phyloP scores from a whole-genome alignment of 495 filamentous ascomycete genomes.

The Penicillium lividum region DNA sequence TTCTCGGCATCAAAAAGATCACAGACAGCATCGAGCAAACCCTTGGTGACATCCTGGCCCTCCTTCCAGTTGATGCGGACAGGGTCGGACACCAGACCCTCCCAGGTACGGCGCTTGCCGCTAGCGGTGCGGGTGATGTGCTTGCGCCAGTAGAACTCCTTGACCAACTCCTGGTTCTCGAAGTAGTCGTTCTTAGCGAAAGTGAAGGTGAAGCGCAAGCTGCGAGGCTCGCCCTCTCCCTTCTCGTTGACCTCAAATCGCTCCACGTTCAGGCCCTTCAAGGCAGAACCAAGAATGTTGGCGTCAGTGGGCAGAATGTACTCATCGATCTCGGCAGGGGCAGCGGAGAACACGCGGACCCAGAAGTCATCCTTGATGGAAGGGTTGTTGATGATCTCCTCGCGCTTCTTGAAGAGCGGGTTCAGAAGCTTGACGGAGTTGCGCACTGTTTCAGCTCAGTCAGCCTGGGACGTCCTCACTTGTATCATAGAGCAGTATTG shows the following conservation, averaged over 20 bases:
- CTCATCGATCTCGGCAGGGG: conserved; percentile 79
- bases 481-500: background rate
- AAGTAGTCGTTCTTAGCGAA: conserved; percentile 72
- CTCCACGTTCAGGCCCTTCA: conserved; percentile 65
- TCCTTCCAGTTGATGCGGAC: conserved; percentile 87
- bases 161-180: conserved; percentile 71
- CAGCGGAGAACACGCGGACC: conserved; percentile 81
- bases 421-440: conserved; percentile 36
- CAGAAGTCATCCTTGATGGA: conserved; percentile 70
- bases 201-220: conserved; percentile 46
- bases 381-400: conserved; percentile 65
- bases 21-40: conserved; percentile 70
- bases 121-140: conserved; percentile 33
- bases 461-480: conserved; percentile 12
- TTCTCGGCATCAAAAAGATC: conserved; percentile 67
- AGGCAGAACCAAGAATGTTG: conserved; percentile 58
- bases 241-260: conserved; percentile 72
- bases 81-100: conserved; percentile 79
- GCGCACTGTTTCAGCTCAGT: conserved; percentile 32
- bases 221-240: conserved; percentile 51
- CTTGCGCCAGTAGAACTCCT: conserved; percentile 83
- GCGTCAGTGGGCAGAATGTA: conserved; percentile 79
- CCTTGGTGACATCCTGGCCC: conserved; percentile 78
- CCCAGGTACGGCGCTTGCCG: conserved; percentile 58
- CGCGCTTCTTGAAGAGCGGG: conserved; percentile 72